Base-by-base conservation (phyloP, 2,329 filamentous ascomycete species). In the Tolypocladium cylindrosporum region DNA sequence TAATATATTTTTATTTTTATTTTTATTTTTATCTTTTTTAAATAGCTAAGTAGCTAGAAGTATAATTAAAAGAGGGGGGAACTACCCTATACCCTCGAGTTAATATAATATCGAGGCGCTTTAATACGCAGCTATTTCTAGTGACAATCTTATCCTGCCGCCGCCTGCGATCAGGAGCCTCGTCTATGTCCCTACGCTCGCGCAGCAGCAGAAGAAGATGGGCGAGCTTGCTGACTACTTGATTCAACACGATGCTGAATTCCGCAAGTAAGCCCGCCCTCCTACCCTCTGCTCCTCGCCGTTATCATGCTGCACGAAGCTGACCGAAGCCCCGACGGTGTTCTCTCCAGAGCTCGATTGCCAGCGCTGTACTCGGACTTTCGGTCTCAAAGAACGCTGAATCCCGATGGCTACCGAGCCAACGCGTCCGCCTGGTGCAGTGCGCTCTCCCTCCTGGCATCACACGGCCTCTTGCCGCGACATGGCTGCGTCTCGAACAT, bases 311-410 rank as follows among this genome's bases (percentile, higher is more conserved):
- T 19, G 31, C 11, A 14, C 19, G 13, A 27, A 55, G 41, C 42
- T 56, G 14, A 51, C 51, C 48, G 16, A 53, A 37, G 19, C 6
- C 8, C 24, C 27, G n/a, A 24, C 5, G 11, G 8, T 31, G 7
- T 16, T 31, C 19, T 4, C n/a, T 31, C 21, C 63, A 91, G 87
- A 75, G 82, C 86, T 62, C 89, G 91, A 55, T 80, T 96, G 14
- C 86, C 90, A 14, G 92, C 91, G 6, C 84, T 96, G 52, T 96
- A 95, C 75, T 92, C 91, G 54, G 91, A 96, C 71, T 96, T 96
- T 68, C 79, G 84, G 42, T 74, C 83, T 6, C 90, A 93, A 64
- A 81, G 81, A 65, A 83, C 81, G 43, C 83, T 89, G 27, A 96
- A 96, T 68, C 90, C 91, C 1, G 90, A 95, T 70, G 91, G 90